Conservation (phyloP, 1,284 basidiomycete species). For the Calocybe gambosa region DNA sequence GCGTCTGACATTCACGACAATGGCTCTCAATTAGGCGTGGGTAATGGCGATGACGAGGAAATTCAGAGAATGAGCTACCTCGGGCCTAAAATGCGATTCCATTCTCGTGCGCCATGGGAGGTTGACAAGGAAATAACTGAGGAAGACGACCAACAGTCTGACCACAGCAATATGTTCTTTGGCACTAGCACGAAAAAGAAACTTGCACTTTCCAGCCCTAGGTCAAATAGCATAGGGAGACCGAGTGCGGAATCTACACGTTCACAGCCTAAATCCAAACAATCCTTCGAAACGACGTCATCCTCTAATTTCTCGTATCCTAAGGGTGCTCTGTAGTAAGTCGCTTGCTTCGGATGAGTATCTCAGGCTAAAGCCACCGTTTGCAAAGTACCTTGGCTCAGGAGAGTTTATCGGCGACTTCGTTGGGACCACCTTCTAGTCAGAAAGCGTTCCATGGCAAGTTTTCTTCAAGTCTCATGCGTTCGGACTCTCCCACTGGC, state of each 20-base stretch:
- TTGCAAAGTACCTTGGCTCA: constrained; percentile 43
- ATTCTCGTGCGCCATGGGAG: constrained; percentile 78
- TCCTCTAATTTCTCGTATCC: constrained; percentile 41
- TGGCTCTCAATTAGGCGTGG: constrained; percentile 20
- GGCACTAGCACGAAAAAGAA: constrained; percentile 27
- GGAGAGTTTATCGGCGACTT: constrained; percentile 53
- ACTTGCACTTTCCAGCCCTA: constrained; percentile 40
- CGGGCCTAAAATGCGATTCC: constrained; percentile 74
- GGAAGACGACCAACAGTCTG: constrained; percentile 39
- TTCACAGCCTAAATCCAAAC: constrained; percentile 45
- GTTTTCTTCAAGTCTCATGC: constrained; percentile 21
- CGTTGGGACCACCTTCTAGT: constrained; percentile 30
- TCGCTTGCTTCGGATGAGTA: constrained; percentile 13
- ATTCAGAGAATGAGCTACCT: constrained; percentile 56
- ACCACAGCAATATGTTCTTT: constrained; percentile 24
- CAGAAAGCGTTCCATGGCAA: constrained; percentile 27
- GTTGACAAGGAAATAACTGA: constrained; percentile 41
- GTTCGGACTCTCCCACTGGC: constrained; percentile 17
- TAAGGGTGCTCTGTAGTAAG: constrained; percentile 55
- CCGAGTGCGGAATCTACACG: constrained; percentile 59
- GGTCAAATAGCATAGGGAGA: constrained; percentile 38
- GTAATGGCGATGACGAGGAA: constrained; percentile 30
- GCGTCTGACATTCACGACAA: constrained; percentile 28
- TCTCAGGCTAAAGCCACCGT: constrained; percentile 15
- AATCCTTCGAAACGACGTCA: constrained; percentile 51